These are phyloP conservation scores for Barnettozyma populi DNA, from an alignment of 805 yeast species.

Conservation along the genomic window DNA sequence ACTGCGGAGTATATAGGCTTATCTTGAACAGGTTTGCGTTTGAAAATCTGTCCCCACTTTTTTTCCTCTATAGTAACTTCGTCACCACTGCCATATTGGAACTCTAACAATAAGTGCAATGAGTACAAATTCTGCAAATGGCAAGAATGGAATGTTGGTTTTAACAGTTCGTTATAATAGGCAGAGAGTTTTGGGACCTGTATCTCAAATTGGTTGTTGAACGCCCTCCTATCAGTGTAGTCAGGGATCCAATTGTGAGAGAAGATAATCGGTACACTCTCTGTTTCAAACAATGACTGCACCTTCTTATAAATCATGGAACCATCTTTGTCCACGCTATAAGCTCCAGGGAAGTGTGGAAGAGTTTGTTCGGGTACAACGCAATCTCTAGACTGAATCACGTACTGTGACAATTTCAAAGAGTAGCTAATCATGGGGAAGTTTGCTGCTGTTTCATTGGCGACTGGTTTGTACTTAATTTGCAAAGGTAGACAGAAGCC, in stretches of 20 bases:
- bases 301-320: constrained; percentile 5
- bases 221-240: constrained; percentile 7
- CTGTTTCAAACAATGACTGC: constrained; percentile 8
- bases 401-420: constrained; percentile 9
- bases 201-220: constrained; percentile 1
- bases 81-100: not conserved
- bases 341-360: not conserved
- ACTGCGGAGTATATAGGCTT: not conserved
- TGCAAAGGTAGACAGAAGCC: constrained; percentile 8
- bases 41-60: not conserved
- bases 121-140: constrained; percentile 18
- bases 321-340: not conserved
- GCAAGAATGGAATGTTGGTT: constrained; percentile 20
- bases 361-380: constrained; percentile 4
- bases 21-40: not conserved
- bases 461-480: constrained; percentile 9
- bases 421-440: constrained; percentile 2
- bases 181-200: not conserved
- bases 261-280: not conserved
- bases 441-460: not conserved
- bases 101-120: constrained; percentile 7
- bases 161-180: constrained; percentile 6
- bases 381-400: constrained; percentile 14
- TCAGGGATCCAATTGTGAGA: constrained; percentile 17
- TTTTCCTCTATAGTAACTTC: not conserved